These are phyloP conservation scores for Lenwebbia sp. DNA, from an alignment of 345 rosid species.

Conservation along the genomic window DNA sequence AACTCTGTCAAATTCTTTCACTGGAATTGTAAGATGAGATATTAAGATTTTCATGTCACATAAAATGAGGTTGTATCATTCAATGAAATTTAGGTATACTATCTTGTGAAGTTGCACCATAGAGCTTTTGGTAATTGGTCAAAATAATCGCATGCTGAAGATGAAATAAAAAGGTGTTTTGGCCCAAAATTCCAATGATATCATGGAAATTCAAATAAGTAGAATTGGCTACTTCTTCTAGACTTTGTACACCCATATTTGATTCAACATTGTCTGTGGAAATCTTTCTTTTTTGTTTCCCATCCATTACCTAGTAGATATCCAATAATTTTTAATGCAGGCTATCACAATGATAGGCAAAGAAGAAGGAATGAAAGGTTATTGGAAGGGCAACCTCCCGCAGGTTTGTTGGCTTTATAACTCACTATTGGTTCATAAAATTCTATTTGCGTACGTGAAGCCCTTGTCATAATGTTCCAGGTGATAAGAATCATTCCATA, in stretches of 20 bases:
- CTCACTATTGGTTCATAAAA: not conserved
- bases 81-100: not conserved
- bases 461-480: constrained; percentile 16
- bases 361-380: constrained; percentile 95
- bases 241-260: not conserved
- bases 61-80: not conserved
- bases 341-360: constrained; percentile 69
- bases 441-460: not conserved
- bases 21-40: not conserved
- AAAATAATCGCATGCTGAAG: not conserved
- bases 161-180: not conserved
- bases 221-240: not conserved
- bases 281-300: not conserved
- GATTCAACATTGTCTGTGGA: not conserved
- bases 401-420: constrained; percentile 38
- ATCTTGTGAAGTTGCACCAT: not conserved
- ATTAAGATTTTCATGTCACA: not conserved
- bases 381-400: constrained; percentile 98
- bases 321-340: constrained; percentile 19
- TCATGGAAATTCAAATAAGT: not conserved
- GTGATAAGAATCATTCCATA: constrained; percentile 86
- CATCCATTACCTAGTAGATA: not conserved
- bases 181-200: not conserved
- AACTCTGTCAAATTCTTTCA: not conserved
- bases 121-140: not conserved